Base-by-base conservation (phyloP, 805 yeast genomes). In the Ogataea corticis region DNA sequence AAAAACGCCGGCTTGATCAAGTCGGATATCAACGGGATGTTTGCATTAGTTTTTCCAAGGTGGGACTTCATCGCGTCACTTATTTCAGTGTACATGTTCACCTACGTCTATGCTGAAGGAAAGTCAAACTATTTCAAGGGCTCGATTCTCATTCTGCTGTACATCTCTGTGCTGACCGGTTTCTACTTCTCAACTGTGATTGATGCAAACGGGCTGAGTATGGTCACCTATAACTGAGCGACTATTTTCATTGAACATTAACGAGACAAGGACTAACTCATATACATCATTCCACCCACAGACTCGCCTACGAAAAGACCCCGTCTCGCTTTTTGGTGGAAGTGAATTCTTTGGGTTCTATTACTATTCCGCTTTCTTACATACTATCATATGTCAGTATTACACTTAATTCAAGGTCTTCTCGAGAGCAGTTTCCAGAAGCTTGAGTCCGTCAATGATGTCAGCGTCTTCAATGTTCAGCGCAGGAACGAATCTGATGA, bases 101-200 rank as follows among this genome's bases (percentile, higher is more conserved):
- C 96, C 1, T 92, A 94, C 65, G 80, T 94, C 45, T 94, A 94
- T 64, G 96, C 97, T 0, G 99, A 94, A 62, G 99, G 99, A 2
- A 90, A 91, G 61, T 85, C 96, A 25, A 94, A 94, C 63, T 94
- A 94, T 64, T 92, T 94, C 76, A 94, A 94, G 65, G 98, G 99
- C 1, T 83, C 91, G 13, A 88, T 94, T 54, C 70, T 92, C 61
- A 80, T 92, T 11, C 75, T 94, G 51, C 75, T 87, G 27, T 92
- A 92, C 61, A 59, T 81, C 30, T 88, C 87, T 28, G 81, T 87
- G 9, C 69, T 88, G 44, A 70, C 80, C 40, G 99, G 98, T 0
- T 91, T 92, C 66, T 90, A 80, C 71, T 81, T 85, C 54, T 79
- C 77, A 16, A 74, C 70, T 33, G 57, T 61, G 18, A 70, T 74